Base-by-base conservation (phyloP, 1,139 yeast species). In the Saccharomyces hybrid region DNA sequence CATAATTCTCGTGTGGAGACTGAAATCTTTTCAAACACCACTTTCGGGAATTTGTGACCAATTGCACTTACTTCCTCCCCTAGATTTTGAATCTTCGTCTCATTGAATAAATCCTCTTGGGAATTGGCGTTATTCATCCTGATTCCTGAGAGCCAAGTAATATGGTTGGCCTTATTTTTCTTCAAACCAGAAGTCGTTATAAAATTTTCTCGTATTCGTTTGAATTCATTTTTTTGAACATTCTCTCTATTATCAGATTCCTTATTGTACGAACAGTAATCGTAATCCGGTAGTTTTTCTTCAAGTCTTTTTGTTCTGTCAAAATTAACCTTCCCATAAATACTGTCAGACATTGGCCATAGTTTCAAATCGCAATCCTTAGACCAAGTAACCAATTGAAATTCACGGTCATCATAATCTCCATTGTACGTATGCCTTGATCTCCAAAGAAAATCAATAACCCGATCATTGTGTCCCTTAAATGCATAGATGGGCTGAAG, bases 61-160 rank as follows among this genome's bases (percentile, higher is more conserved):
- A 91, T 93, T 30, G 82, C 76, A 61, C 95, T 86, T 1, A 91
- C 91, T 67, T 93, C 98, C 69, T 90, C 97, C 5, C 96, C 97
- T 25, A 91, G 71, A 63, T 88, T 88, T 16, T 83, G 70, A 25
- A 67, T 54, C 47, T 79, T 2, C 86, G 90, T 32, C 76, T 78
- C 58, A 74, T 79, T 57, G 75, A 81, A 55, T 55, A 66, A 54
- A 54, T 68, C 70, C 54, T 72, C 73, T 2, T 69, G 65, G 14
- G 73, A 81, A 30, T 61, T 59, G 11, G 61, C 57, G 50, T 64
- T 61, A 50, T 66, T 65, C 65, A 80, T 82, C 53, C 93, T 76
- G 5, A 93, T 96, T 50, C 98, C 98, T 0, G 97, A 85, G 47
- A 93, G 85, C 99, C 99, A 93, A 60, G 86, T 84, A 57, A 93